A percentile compares a stretch with the other conserved stretches of the same genome.
These are phyloP conservation scores for Puccinia hordei DNA, from an alignment of 1,284 basidiomycete species.

Conservation along the genomic window DNA sequence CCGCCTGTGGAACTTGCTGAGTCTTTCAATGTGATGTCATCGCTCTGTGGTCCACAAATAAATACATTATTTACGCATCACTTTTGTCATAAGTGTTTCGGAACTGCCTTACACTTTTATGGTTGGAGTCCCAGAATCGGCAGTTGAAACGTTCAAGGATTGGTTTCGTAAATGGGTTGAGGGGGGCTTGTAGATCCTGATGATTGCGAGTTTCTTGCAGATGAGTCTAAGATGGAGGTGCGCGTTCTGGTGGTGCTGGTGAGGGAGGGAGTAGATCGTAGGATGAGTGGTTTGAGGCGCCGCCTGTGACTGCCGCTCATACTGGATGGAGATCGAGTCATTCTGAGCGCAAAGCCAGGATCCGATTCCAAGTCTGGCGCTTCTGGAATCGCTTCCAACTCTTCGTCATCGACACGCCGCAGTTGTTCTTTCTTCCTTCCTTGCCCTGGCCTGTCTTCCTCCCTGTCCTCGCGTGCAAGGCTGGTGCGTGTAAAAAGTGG, in stretches of 20 bases:
- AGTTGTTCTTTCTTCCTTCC: background rate
- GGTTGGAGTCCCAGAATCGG: too few species aligned
- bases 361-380: background rate
- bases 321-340: background rate
- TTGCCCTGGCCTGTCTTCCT: background rate
- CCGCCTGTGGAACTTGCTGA: background rate
- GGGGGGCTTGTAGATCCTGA: background rate
- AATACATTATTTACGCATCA: background rate
- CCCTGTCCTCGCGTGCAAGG: background rate
- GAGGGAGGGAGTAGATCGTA: background rate
- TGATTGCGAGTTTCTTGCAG: background rate
- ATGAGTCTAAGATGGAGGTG: too few species aligned
- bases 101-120: background rate
- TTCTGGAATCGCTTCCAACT: background rate
- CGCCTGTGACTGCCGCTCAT: background rate
- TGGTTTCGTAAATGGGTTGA: background rate
- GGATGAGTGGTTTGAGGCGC: constrained; percentile 23
- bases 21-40: constrained; percentile 6
- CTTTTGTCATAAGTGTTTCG: too few species aligned
- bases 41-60: background rate
- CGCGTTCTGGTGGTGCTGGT: background rate
- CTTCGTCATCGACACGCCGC: background rate
- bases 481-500: constrained; percentile 16
- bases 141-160: too few species aligned
- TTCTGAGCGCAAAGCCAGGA: background rate